A percentile compares a stretch with the other conserved stretches of the same genome.
Conservation (phyloP, 495 filamentous ascomycete genomes). For the Aspergillus campestris region DNA sequence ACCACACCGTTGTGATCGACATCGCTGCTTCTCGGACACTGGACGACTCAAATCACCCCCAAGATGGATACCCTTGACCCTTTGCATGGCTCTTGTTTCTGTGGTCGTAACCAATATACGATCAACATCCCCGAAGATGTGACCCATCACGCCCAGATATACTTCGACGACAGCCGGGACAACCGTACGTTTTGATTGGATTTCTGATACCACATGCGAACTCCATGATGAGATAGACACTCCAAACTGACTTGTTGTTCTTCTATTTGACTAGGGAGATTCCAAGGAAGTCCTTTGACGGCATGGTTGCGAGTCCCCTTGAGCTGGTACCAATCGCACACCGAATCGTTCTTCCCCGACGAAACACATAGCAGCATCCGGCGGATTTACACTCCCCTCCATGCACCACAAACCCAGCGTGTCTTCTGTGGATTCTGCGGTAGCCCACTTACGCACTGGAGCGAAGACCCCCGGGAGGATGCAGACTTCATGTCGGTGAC, state of each 20-base stretch:
- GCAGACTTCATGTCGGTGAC: conserved; percentile 68
- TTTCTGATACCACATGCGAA: neutral
- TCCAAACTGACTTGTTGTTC: conserved; percentile 6
- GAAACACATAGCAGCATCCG: conserved; percentile 67
- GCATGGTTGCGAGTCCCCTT: conserved; percentile 78
- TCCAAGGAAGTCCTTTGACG: conserved; percentile 60
- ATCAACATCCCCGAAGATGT: conserved; percentile 55
- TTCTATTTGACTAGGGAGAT: conserved; percentile 40
- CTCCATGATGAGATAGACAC: neutral
- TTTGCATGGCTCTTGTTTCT: conserved; percentile 71
- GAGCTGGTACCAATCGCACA: conserved; percentile 61
- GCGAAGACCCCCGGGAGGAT: conserved; percentile 57
- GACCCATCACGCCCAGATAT: conserved; percentile 50
- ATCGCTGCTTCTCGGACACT: too few species aligned
- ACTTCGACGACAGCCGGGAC: conserved; percentile 57
- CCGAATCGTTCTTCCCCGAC: conserved; percentile 65
- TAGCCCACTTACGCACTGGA: conserved; percentile 72
- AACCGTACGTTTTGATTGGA: conserved; percentile 50
- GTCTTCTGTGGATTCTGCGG: conserved; percentile 91
- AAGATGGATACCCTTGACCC: conserved; percentile 41
- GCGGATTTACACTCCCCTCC: conserved; percentile 54
- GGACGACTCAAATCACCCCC: conserved; percentile 4
- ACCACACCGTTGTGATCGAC: neutral
- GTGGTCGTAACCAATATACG: conserved; percentile 75
- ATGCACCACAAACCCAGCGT: conserved; percentile 52